Conservation (phyloP, 257 asterid species). For the Nicotiana tomentosiformis region DNA sequence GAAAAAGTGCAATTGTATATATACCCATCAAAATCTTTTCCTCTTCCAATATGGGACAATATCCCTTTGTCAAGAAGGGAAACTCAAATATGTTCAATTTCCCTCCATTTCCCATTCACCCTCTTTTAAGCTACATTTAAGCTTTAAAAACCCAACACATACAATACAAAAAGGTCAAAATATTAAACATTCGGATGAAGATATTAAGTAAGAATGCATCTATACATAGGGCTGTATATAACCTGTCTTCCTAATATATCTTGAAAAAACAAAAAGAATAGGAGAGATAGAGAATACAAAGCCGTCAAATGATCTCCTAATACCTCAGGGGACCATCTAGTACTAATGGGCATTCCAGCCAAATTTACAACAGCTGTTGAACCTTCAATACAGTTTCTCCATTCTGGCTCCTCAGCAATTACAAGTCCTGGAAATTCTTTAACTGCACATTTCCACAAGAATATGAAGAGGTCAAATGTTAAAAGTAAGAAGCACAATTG, state of each 20-base stretch:
- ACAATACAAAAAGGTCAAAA: not conserved
- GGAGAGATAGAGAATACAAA: not conserved
- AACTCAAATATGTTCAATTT: too few relatives aligned
- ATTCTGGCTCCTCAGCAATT: conserved; percentile 77
- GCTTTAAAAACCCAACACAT: not conserved
- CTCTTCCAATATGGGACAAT: too few relatives aligned
- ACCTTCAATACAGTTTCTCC: conserved; percentile 74
- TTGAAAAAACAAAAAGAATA: not conserved
- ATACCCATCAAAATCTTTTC: too few relatives aligned
- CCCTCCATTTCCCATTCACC: too few relatives aligned
- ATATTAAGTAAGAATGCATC: not conserved
- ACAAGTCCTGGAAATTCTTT: conserved; percentile 66
- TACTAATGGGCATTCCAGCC: conserved; percentile 89
- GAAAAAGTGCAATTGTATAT: too few relatives aligned
- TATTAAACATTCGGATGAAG: not conserved
- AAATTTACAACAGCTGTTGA: conserved; percentile 91
- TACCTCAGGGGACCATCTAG: conserved; percentile 95
- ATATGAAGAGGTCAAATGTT: not conserved
- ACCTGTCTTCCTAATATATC: not conserved
- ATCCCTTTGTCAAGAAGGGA: too few relatives aligned
- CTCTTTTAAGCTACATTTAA: too few relatives aligned
- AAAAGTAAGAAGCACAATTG: not conserved
- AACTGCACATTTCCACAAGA: conserved; percentile 26
- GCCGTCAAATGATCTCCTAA: not conserved
- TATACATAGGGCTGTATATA: not conserved